Base-by-base conservation (phyloP, 1,284 basidiomycete genomes). In the Irpex lacteus region DNA sequence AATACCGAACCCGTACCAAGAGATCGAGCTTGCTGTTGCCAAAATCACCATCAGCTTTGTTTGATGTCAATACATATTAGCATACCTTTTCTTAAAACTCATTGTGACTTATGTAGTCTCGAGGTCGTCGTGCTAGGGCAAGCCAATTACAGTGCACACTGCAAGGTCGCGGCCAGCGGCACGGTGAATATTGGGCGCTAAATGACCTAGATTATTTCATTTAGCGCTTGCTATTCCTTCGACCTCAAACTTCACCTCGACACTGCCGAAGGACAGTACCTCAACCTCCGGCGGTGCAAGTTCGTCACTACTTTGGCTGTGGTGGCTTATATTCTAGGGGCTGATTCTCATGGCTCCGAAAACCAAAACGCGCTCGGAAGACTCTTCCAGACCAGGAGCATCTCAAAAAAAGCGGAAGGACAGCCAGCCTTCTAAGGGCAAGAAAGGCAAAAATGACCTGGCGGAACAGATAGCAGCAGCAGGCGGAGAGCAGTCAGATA, bases 1-100 rank as follows among this genome's bases (percentile, higher is more conserved):
- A 86, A 76, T 96, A 98, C 15, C 96, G 91, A 34, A 97, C 95
- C 63, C 94, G 88, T 62, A 97, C 93, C 62, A 98, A 82, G 47
- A 98, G 86, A 76, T 98, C 95, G 57, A 94, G 81, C 78, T 94
- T 94, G 67, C 86, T 83, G 76, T 26, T 37, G 21, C 5, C 19
- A 55, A n/a, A n/a, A n/a, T n/a, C n/a, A n/a, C n/a, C n/a, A n/a
- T n/a, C n/a, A n/a, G n/a, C n/a, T n/a, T n/a, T n/a, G n/a, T n/a
- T n/a, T n/a, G n/a, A n/a, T n/a, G n/a, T n/a, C 21, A 26, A 26
- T 26, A 26, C 21, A 26, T 26, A 5, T 26, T 26, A 3, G 32
- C 66, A 49, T 38, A 69, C 70, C 68, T 67, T 50, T 72, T 72
- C 63, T 67, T 72, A 61, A 68, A 68, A 60, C 71, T 72, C 71